Evolutionary conservation across 75 land plant species (phyloP).

Genomic region (Pinus albicaulis): DNA sequence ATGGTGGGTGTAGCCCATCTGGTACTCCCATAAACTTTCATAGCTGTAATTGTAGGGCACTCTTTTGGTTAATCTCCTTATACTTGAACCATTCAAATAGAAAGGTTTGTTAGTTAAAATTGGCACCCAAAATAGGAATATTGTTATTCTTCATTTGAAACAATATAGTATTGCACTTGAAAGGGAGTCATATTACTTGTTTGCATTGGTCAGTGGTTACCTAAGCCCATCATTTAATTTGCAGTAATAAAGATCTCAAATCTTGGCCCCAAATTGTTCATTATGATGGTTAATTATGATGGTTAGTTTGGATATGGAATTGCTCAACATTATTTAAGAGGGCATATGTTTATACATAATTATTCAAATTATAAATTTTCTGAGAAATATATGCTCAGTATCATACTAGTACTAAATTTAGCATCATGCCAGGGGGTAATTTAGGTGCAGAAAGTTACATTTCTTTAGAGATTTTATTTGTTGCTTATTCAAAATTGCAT

Average conservation of each 20-base stretch:
- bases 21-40: no score
- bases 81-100: background rate
- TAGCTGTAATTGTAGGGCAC: no score
- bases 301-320: background rate
- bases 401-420: no score
- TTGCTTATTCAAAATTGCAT: constrained; percentile 3
- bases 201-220: background rate
- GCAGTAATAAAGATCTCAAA: background rate
- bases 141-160: background rate
- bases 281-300: no score
- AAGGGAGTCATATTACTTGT: background rate
- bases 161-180: background rate
- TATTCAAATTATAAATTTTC: background rate
- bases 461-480: background rate
- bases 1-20: no score
- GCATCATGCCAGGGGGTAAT: background rate
- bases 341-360: background rate
- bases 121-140: background rate
- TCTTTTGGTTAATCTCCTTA: background rate
- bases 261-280: background rate
- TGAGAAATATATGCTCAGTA: background rate
- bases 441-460: background rate
- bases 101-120: background rate
- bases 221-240: no score
- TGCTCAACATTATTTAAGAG: background rate